Base-by-base conservation (phyloP, 2,329 filamentous ascomycete species). In the Penicillium sp. region DNA sequence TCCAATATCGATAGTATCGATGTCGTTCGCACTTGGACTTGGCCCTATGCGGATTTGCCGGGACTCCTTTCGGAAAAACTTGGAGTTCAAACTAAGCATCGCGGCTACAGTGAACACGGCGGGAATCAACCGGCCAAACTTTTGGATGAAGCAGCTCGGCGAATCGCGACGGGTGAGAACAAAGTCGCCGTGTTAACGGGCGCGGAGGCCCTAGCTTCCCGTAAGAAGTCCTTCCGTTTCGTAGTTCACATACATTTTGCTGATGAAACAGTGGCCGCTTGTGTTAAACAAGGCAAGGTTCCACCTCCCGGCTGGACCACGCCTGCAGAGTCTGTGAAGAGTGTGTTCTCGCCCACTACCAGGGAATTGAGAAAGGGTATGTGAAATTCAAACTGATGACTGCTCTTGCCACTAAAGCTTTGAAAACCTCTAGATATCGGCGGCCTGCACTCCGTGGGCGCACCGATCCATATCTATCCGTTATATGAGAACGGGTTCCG, bases 401-500 rank as follows among this genome's bases (percentile, higher is more conserved):
- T 3, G 5, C 6, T 25, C 38, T 4, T n/a, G 2, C 14, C 20
- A 14, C 38, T 40, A 16, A 30, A 25, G 22, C 6, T 3, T 16
- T 25, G 35, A 7, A 38, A 14, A 38, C 4, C 14, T 25, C 16
- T 10, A 85, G 81, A 81, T 59, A 62, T 82, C 11, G 84, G 82
- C 1, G 76, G 78, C 1, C 70, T 72, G 2, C 84, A 88, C 59
- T 73, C 73, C 2, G 79, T 88, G 10, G 84, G 84, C 0, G 74
- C 81, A 0, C 84, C 85, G 0, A 84, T 87, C 10, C 85, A 88
- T 28, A 74, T 88, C 0, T 88, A 88, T 59, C 84, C 85, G 0
- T 63, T 88, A 0, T 88, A 86, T 59, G 85, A 88, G 57, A 86
- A 85, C 55, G 81, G 71, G 0, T 83, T 85, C 48, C 76, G 84